Percentiles rank a stretch among this genome's conserved stretches.
These are phyloP conservation scores for Coccomyxa sp. DNA, from an alignment of 139 green algal species.

Conservation along the genomic window DNA sequence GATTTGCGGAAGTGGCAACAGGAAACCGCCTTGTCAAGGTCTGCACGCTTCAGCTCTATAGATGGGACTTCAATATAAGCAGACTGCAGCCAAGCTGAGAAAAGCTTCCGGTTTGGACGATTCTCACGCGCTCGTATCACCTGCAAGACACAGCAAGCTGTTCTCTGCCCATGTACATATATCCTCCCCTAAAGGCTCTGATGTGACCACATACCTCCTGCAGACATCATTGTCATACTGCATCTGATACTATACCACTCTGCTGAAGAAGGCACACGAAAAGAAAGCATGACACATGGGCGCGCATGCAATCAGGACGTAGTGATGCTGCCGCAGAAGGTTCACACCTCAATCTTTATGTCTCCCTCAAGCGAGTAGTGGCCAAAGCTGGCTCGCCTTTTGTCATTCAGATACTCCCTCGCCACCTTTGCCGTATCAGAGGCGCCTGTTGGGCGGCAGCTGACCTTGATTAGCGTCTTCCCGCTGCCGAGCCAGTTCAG, in stretches of 20 bases:
- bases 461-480: background rate
- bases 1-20: background rate
- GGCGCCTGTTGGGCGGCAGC: background rate
- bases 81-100: constrained; percentile 34
- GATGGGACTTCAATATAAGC: constrained; percentile 14
- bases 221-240: background rate
- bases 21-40: constrained; percentile 19
- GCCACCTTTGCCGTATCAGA: background rate
- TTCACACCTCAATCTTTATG: constrained; percentile 3
- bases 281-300: background rate
- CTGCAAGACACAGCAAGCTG: background rate
- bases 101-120: constrained; percentile 8
- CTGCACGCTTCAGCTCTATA: background rate
- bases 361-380: background rate
- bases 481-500: background rate
- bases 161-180: background rate
- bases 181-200: too few relatives aligned
- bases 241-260: background rate
- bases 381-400: background rate
- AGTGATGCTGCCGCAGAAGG: background rate
- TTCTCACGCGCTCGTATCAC: background rate
- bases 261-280: background rate
- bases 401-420: too few relatives aligned
- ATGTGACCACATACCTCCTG: background rate
- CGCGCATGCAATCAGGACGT: background rate